These are phyloP conservation scores for Colletotrichum viniferum DNA, from an alignment of 2,329 filamentous ascomycete genomes.

Conservation along the genomic window DNA sequence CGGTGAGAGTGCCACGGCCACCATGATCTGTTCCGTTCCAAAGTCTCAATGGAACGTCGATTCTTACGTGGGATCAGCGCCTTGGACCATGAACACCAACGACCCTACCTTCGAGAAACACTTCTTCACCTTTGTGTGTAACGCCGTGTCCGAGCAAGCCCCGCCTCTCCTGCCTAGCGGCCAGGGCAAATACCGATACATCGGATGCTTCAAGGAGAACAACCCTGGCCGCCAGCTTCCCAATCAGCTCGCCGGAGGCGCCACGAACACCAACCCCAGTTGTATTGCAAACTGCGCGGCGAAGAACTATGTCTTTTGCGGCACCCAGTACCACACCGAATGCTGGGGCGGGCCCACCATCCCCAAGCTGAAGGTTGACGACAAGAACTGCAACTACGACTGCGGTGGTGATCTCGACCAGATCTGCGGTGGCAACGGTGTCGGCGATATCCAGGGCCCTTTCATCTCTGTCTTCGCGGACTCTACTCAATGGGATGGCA, in stretches of 20 bases:
- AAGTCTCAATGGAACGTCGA: slow-evolving; percentile 62
- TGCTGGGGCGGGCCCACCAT: slow-evolving; percentile 59
- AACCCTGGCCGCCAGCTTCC: slow-evolving; percentile 58
- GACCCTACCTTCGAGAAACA: slow-evolving; percentile 58
- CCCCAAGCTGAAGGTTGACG: slow-evolving; percentile 46
- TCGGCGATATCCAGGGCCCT: slow-evolving; percentile 31
- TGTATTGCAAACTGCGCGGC: slow-evolving; percentile 40
- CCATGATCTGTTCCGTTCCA: slow-evolving; percentile 58
- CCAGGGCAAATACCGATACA: slow-evolving; percentile 53
- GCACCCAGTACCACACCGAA: slow-evolving; percentile 53
- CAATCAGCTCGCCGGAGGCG: not conserved
- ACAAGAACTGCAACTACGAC: slow-evolving; percentile 54
- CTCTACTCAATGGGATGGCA: slow-evolving; percentile 30
- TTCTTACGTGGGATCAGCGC: slow-evolving; percentile 49
- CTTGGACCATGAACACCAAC: slow-evolving; percentile 63
- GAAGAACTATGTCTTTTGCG: slow-evolving; percentile 43
- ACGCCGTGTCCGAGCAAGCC: slow-evolving; percentile 56
- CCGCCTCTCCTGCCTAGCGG: slow-evolving; percentile 50
- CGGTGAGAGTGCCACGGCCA: slow-evolving; percentile 55
- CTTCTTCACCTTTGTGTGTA: slow-evolving; percentile 55
- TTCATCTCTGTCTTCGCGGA: slow-evolving; percentile 56
- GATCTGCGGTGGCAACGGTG: slow-evolving; percentile 57
- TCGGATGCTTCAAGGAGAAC: slow-evolving; percentile 61
- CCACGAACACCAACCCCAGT: no score
- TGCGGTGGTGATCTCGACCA: slow-evolving; percentile 55